A percentile compares a stretch with the other conserved stretches of the same genome.
These are phyloP conservation scores for Sparassis latifolia DNA, from an alignment of 1,284 basidiomycete genomes.

Conservation along the genomic window DNA sequence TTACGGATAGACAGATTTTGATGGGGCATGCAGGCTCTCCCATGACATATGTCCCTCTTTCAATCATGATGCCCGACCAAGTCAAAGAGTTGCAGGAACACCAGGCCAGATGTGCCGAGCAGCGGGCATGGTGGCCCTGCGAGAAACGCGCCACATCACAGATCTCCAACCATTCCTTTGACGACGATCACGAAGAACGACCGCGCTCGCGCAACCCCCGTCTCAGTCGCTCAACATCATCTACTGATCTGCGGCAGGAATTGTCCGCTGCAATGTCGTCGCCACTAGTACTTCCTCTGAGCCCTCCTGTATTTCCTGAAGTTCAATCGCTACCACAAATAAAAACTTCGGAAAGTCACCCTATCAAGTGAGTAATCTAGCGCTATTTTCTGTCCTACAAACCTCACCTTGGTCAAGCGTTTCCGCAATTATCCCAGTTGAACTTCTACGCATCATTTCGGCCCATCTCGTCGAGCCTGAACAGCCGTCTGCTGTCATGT, in stretches of 20 bases:
- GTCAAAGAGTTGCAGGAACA: slow-evolving; percentile 53
- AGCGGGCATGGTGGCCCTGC: slow-evolving; percentile 51
- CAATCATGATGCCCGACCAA: slow-evolving; percentile 60
- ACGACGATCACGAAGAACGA: background rate
- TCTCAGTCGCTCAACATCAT: slow-evolving; percentile 16
- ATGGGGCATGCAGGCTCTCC: slow-evolving; percentile 40
- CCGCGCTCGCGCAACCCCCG: background rate
- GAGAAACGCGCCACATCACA: slow-evolving; percentile 1
- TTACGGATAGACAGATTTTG: background rate
- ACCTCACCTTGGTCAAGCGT: slow-evolving; percentile 35
- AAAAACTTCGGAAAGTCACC: slow-evolving; percentile 80
- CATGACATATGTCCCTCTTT: slow-evolving; percentile 62
- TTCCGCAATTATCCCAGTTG: slow-evolving; percentile 59
- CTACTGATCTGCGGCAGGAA: slow-evolving; percentile 36
- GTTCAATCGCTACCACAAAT: slow-evolving; percentile 22
- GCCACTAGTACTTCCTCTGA: slow-evolving; percentile 26
- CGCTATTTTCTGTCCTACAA: slow-evolving; percentile 3
- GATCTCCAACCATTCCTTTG: background rate
- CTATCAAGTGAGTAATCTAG: slow-evolving; percentile 61
- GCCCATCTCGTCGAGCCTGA: slow-evolving; percentile 37
- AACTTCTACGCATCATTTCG: slow-evolving; percentile 49
- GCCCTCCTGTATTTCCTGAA: slow-evolving; percentile 9
- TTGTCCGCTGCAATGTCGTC: slow-evolving; percentile 49
- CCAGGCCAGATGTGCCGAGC: slow-evolving; percentile 43
- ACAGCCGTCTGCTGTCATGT: slow-evolving; percentile 30